Percentiles rank a stretch among this genome's conserved stretches.
phyloP scores from a whole-genome alignment of 495 filamentous ascomycete genomes.

The Tuber umbilicatum region DNA sequence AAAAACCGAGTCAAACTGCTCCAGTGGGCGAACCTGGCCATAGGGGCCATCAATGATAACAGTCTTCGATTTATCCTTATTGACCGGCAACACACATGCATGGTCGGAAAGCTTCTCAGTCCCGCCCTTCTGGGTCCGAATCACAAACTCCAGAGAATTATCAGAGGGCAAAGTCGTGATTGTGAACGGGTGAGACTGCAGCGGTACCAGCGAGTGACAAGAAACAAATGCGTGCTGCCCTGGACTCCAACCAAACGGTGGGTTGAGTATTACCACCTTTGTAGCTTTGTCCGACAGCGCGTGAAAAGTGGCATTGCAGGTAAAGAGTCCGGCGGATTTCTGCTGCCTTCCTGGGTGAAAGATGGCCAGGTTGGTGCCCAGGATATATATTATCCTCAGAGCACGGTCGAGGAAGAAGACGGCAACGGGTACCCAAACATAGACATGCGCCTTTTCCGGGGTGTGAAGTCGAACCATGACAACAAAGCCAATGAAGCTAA shows the following conservation, averaged over 20 bases:
- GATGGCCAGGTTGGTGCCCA: slow-evolving; percentile 62
- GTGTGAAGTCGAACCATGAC: slow-evolving; percentile 61
- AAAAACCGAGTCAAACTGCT: slow-evolving; percentile 55
- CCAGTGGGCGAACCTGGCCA: slow-evolving; percentile 52
- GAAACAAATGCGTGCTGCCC: slow-evolving; percentile 77
- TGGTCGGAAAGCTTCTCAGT: slow-evolving; percentile 60
- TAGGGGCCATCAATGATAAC: slow-evolving; percentile 55
- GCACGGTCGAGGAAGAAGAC: slow-evolving; percentile 64
- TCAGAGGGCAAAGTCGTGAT: slow-evolving; percentile 59
- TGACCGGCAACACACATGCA: slow-evolving; percentile 50
- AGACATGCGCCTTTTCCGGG: slow-evolving; percentile 51
- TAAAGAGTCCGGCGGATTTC: slow-evolving; percentile 18
- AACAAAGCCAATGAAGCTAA: slow-evolving; percentile 61
- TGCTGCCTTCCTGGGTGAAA: slow-evolving; percentile 46
- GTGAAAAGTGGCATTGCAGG: slow-evolving; percentile 54
- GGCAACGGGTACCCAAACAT: slow-evolving; percentile 68
- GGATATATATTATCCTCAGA: slow-evolving; percentile 48
- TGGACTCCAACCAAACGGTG: slow-evolving; percentile 63
- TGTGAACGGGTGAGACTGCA: slow-evolving; percentile 79
- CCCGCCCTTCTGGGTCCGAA: slow-evolving; percentile 65
- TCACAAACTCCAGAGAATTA: slow-evolving; percentile 60
- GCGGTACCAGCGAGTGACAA: slow-evolving; percentile 57
- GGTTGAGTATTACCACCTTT: slow-evolving; percentile 61
- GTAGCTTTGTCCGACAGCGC: slow-evolving; percentile 59
- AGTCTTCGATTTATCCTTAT: slow-evolving; percentile 39